Evolutionary conservation across 1,139 yeast species (phyloP), one percentile per base, ranked within the genome.

Genomic region (Zygosaccharomyces sapae): DNA sequence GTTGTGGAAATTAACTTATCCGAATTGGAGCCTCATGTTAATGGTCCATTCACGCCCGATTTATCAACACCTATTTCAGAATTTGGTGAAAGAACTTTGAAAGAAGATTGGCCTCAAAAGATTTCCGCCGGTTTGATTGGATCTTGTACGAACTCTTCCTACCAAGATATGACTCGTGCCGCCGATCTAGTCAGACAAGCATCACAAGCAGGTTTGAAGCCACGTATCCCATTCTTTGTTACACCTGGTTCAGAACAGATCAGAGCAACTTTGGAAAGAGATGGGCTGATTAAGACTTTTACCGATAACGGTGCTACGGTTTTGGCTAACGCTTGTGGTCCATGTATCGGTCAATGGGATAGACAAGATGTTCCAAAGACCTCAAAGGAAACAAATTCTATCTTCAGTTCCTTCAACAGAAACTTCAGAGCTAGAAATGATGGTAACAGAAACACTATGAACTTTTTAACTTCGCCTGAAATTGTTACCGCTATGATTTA

Each of bases 271-370:
- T 84, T 92, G 58, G 96, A 88, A 70, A 81, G 96, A 68, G 97
- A 92, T 66, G 97, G 97, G 13, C 75, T 86, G 55, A 80, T 86
- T 48, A 78, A 83, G 37, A 81, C 85, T 34, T 88, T 92, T 65
- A 83, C 83, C 65, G 76, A 82, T 43, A 85, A 83, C 60, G 97
- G 97, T 48, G 97, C 96, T 44, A 76, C 80, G 46, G 96, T 92
- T 13, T 75, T 92, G 55, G 96, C 97, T 38, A 92, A 92, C 65
- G 98, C 97, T n/a, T 92, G 98, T 75, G 98, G 98, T 50, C 98
- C 97, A 55, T 92, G 98, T 75, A 92, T 92, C 63, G 98, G 98
- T 45, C 97, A 92, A 74, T 92, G 98, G 98, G 96, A 89, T 67
- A 82, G 98, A 71, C 70, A 66, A 46, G 75, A 74, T 54, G 76